Percentiles rank a stretch among this genome's conserved stretches.
phyloP scores from a whole-genome alignment of 2,329 filamentous ascomycete species.

The Ascomycota sp. region DNA sequence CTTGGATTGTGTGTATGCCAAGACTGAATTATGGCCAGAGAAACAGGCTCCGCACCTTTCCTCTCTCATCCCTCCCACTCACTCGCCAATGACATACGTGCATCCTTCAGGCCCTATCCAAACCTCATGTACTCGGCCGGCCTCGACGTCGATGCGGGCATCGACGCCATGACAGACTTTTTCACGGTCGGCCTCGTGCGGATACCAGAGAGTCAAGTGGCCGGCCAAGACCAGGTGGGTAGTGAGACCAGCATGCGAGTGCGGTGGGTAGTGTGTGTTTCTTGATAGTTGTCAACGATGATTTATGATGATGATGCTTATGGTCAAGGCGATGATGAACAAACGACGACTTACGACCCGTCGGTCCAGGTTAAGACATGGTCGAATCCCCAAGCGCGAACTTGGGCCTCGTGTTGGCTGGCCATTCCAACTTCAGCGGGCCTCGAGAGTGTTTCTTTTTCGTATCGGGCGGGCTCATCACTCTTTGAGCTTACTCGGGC shows the following conservation, averaged over 20 bases:
- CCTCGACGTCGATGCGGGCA: constrained; percentile 44
- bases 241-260: constrained; percentile 41
- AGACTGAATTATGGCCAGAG: no score
- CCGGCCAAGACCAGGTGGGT: constrained; percentile 50
- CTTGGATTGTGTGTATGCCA: no score
- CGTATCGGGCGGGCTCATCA: no score
- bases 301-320: constrained; percentile 1
- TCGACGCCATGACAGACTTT: constrained; percentile 41
- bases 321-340: not conserved
- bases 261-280: constrained; percentile 47
- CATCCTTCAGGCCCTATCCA: constrained; percentile 47
- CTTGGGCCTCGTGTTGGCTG: constrained; percentile 29
- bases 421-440: no score
- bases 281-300: no score
- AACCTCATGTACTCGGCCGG: constrained; percentile 43
- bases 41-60: no score
- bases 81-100: constrained; percentile 44
- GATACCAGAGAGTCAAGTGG: constrained; percentile 45
- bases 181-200: constrained; percentile 29
- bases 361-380: constrained; percentile 57
- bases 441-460: constrained; percentile 2
- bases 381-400: constrained; percentile 47
- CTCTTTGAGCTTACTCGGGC: no score
- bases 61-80: no score
- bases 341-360: constrained; percentile 32